A percentile compares a stretch with the other conserved stretches of the same genome.
Evolutionary conservation across 2,329 filamentous ascomycete species (phyloP).

Genomic region (Beauveria scarabaeidicola): DNA sequence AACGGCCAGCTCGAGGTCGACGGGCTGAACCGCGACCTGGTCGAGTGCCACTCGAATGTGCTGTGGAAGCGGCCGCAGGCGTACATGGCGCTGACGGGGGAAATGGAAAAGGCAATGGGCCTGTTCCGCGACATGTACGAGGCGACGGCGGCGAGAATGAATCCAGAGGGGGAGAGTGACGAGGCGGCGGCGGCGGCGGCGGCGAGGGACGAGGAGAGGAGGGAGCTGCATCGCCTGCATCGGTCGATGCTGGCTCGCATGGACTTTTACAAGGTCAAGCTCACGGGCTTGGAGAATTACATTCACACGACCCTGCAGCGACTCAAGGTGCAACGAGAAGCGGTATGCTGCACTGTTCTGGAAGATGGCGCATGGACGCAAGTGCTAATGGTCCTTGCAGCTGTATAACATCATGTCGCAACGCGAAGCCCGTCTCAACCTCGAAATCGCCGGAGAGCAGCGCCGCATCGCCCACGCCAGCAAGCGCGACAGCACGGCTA

Average conservation of each 20-base stretch:
- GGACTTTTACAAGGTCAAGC: constrained; percentile 53
- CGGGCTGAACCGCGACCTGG: constrained; percentile 51
- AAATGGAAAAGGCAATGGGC: constrained; percentile 40
- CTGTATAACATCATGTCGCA: constrained; percentile 60
- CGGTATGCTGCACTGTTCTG: constrained; percentile 32
- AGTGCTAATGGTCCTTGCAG: constrained; percentile 23
- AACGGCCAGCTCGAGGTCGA: constrained; percentile 47
- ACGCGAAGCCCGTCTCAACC: constrained; percentile 54
- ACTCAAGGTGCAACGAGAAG: constrained; percentile 52
- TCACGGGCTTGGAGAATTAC: constrained; percentile 54
- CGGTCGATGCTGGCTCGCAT: constrained; percentile 43
- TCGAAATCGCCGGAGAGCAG: constrained; percentile 54
- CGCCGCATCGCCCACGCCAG: constrained; percentile 50
- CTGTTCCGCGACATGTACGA: constrained; percentile 28
- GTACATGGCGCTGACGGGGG: constrained; percentile 44
- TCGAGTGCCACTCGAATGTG: constrained; percentile 55
- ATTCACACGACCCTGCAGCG: constrained; percentile 53
- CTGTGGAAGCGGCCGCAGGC: constrained; percentile 56
- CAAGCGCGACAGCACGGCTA: constrained; percentile 54
- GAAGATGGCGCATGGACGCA: not conserved
- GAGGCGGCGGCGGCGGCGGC: not conserved
- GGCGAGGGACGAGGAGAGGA: constrained; percentile 21
- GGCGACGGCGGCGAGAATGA: constrained; percentile 14
- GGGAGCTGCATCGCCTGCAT: constrained; percentile 37
- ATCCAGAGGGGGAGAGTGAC: constrained; percentile 13